Evolutionary conservation across 2,329 filamentous ascomycete genomes (phyloP), one percentile per base, ranked within the genome.

Genomic region (Penicillium hordei): DNA sequence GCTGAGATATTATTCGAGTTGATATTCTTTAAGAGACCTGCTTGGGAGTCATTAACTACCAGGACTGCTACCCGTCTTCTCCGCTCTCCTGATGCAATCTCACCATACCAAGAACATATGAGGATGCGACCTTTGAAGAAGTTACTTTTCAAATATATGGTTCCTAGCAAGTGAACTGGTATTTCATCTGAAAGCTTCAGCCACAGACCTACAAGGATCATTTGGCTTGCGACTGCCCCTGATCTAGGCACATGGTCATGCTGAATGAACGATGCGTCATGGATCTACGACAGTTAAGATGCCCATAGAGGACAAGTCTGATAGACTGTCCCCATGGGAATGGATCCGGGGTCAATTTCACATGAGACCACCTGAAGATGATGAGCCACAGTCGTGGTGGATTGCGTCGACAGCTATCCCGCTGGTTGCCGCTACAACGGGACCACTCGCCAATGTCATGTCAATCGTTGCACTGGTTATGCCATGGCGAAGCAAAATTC

Each of bases 401-500:
- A 71, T 81, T 60, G 79, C 79, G 1, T 80, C 79, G 2, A 82
- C 79, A 1, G 79, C 78, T 3, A 81, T 93, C 61, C 90, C 89
- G 33, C 85, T 97, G 70, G 82, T 94, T 12, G 91, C 92, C 2
- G 92, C 91, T 34, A 91, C 92, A 0, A 83, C 94, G 2, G 91
- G 91, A 0, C 93, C 93, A 0, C 84, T 96, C 10, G 93, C 93
- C 3, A 96, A 93, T 57, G 87, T 94, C 31, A 89, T 94, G 75
- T 93, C 89, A 57, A 91, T 96, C 58, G 91, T 89, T 60, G 90
- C 92, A 8, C 81, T 96, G n/a, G 90, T 91, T 1, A 87, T 86
- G 29, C 85, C 85, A 23, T 96, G 92, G 93, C 82, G 90, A 59
- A 78, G 81, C 52, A 68, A 80, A 42, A 76, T 83, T 39, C 70